These are phyloP conservation scores for Austroboletus festivus DNA, from an alignment of 768 basidiomycete genomes.

Conservation along the genomic window DNA sequence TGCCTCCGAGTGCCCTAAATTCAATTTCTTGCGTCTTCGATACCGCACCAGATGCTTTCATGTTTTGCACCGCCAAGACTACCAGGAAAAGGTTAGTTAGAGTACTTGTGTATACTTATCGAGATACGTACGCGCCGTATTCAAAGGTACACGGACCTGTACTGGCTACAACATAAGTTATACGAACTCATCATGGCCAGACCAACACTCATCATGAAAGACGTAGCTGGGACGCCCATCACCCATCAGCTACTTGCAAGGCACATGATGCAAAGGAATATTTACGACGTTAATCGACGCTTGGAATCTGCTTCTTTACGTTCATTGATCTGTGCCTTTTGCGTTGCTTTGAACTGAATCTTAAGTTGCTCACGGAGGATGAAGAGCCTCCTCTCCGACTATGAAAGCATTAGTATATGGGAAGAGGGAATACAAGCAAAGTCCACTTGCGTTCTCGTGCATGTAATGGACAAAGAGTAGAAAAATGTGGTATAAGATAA, in stretches of 20 bases:
- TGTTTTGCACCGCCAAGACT: slow-evolving; percentile 88
- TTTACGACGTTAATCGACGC: slow-evolving; percentile 73
- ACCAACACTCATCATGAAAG: slow-evolving; percentile 63
- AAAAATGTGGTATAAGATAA: slow-evolving; percentile 76
- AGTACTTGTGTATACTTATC: neutral
- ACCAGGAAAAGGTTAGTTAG: slow-evolving; percentile 2
- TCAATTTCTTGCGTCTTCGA: slow-evolving; percentile 79
- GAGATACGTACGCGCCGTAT: slow-evolving; percentile 56
- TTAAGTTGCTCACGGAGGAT: slow-evolving; percentile 74
- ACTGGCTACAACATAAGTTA: slow-evolving; percentile 17
- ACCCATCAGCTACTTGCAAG: slow-evolving; percentile 1
- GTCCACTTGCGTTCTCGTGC: slow-evolving; percentile 51
- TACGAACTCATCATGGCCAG: slow-evolving; percentile 5
- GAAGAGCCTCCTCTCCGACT: slow-evolving; percentile 61
- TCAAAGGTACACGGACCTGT: slow-evolving; percentile 80
- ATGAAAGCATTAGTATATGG: slow-evolving; percentile 1
- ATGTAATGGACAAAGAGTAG: slow-evolving; percentile 74
- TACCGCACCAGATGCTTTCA: slow-evolving; percentile 76
- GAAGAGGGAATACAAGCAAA: neutral
- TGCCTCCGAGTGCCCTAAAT: slow-evolving; percentile 80
- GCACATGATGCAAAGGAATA: slow-evolving; percentile 27
- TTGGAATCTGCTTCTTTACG: slow-evolving; percentile 77
- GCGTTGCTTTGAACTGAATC: slow-evolving; percentile 64
- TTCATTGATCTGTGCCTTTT: slow-evolving; percentile 75
- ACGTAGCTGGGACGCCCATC: slow-evolving; percentile 53